Conservation (phyloP, 2,329 filamentous ascomycete species). For the Raffaelea albimanens region DNA sequence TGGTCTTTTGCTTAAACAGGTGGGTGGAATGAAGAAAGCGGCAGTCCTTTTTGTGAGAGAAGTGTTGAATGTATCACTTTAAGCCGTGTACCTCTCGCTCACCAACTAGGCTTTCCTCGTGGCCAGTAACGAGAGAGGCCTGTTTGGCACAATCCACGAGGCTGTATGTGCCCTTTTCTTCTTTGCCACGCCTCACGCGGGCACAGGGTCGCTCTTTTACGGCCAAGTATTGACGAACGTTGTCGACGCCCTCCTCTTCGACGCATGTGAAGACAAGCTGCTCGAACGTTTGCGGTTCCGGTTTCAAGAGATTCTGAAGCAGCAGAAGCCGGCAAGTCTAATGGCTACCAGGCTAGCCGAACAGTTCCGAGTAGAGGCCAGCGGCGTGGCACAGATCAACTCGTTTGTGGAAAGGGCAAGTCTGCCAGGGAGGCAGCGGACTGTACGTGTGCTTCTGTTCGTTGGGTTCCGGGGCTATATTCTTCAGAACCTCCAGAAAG, state of each 20-base stretch:
- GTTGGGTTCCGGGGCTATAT: too few species aligned
- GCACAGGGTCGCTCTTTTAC: neutral
- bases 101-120: neutral
- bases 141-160: neutral
- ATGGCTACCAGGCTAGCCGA: neutral
- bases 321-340: too few species aligned
- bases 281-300: too few species aligned
- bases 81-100: neutral
- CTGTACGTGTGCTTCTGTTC: too few species aligned
- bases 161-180: neutral
- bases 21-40: too few species aligned
- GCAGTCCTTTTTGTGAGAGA: too few species aligned
- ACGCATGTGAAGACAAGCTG: neutral
- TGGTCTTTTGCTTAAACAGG: neutral
- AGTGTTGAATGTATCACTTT: neutral
- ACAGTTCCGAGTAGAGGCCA: neutral
- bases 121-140: neutral
- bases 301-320: too few species aligned
- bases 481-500: too few species aligned
- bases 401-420: neutral
- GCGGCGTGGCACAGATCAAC: neutral
- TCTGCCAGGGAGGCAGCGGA: neutral
- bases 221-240: neutral
- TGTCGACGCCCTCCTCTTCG: neutral
- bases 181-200: neutral